Evolutionary conservation across 441 rosid species (phyloP), one percentile per base, ranked within the genome.

Genomic region (Eruca vesicaria): DNA sequence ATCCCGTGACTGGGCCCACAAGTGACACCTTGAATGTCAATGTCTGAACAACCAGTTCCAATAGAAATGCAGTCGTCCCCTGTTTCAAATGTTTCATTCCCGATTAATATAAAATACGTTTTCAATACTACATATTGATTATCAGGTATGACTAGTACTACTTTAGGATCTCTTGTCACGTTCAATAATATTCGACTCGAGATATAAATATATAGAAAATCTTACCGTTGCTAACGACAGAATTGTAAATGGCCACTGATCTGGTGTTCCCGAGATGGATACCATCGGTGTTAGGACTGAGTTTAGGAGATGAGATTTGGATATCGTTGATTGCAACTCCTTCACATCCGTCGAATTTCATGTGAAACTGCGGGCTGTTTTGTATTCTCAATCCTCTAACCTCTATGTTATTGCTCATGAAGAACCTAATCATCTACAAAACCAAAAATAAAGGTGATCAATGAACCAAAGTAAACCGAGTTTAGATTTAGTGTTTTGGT

Each of bases 1-100:
- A 95, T 91, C 74, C 99, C 99, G 85, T 92, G 99, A 86, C 98
- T 89, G 20, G 99, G 98, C 71, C 98, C 99, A 59, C 99, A 95
- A 66, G 99, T 95, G 41, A 92, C 91, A 55, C 91, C 94, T 21
- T 89, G 84, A 21, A 95, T 92, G 76, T 90, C 86, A 56, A 95
- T 85, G 79, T 95, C 79, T 2, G 93, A 82, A 71, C 96, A 85
- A 9, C 98, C 99, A 8, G 98, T 72, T 62, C 99, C 99, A 69
- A 95, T 95, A 6, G 99, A 95, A 71, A 95, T 88, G 77, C 99
- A 95, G 72, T 95, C 99, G 32, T 95, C 99, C 9, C 99, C 99
- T 95, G 79, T 77, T 79, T 16, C 15, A 69, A 20, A 29, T 65
- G 18, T 43, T 43, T 2, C 43, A 56, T 74, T 75, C 68, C 56